Base-by-base conservation (phyloP, 2,329 filamentous ascomycete species). In the Fusarium secorum region DNA sequence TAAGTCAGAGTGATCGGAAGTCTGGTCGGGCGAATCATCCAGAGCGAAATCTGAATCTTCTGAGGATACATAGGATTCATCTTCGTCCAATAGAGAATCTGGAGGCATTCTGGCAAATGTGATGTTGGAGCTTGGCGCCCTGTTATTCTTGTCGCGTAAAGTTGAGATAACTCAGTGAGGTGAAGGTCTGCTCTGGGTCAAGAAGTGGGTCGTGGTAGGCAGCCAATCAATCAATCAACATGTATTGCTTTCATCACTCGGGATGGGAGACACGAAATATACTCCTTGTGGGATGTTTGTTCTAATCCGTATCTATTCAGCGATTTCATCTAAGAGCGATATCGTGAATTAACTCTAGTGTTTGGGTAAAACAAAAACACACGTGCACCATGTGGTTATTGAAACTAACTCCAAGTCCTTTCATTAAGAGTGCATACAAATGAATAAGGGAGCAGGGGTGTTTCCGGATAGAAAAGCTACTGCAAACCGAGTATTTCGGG, bases 1-100 rank as follows among this genome's bases (percentile, higher is more conserved):
- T 11, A 85, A 85, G 61, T 86, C 89, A 9, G 87, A 87, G 15
- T 81, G 83, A 9, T 85, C 83, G 1, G 84, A 85, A 18, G 80
- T 83, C 20, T 82, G 84, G 35, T 83, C 83, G n/a, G 80, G 76
- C 32, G 77, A 85, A 22, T 84, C 83, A 48, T 89, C 89, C n/a
- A 87, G 88, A 28, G 89, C 87, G 68, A 93, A 93, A 76, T 93
- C 91, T 14, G 91, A 92, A 77, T 94, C 91, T 72, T 93, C 89
- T 7, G 90, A 90, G 4, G 91, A 93, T 20, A 85, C 88, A 74
- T 93, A 93, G 64, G 88, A 82, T 64, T 88, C 86, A 35, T 88
- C 85, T 26, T 85, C 84, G 22, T 86, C 84, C 55, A 77, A 76
- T 60, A 79, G 71, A 24, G 80, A 78, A 51, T 85, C 83, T 51